Percentiles rank a stretch among this genome's conserved stretches.
Conservation (phyloP, 768 basidiomycete species). For the Holtermanniella nyarrowii region DNA sequence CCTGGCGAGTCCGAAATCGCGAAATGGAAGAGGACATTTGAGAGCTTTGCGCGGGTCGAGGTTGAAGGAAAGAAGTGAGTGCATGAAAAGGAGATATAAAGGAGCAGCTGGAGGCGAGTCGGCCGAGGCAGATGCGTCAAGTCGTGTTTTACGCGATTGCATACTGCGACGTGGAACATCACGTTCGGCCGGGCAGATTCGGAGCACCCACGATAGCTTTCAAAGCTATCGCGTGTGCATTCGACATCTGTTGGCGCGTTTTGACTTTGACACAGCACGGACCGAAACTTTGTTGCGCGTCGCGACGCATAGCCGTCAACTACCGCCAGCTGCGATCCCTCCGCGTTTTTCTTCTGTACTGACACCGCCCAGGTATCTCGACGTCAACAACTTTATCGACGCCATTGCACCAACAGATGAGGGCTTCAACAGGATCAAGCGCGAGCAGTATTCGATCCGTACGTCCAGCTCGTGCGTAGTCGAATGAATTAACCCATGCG, state of each 20-base stretch:
- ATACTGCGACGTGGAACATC: no score
- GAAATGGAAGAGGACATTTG: conserved; percentile 82
- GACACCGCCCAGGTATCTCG: conserved; percentile 73
- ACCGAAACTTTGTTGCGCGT: no score
- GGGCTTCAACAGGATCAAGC: conserved; percentile 65
- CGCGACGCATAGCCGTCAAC: no score
- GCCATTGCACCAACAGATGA: conserved; percentile 85
- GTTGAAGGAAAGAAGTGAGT: conserved; percentile 68
- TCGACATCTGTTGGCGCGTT: background rate
- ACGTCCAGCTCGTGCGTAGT: conserved; percentile 40
- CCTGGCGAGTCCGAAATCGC: conserved; percentile 63
- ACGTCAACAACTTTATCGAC: conserved; percentile 79
- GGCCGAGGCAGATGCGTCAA: no score
- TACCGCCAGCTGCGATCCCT: no score
- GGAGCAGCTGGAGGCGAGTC: no score
- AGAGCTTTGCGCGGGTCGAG: conserved; percentile 62
- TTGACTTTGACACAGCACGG: no score
- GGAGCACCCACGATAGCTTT: no score
- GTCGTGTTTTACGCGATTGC: no score
- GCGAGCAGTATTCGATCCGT: conserved; percentile 76
- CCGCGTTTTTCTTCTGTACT: no score
- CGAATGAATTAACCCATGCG: background rate
- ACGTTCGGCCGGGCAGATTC: no score
- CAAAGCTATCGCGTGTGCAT: background rate
- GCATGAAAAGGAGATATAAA: no score